Evolutionary conservation across 805 yeast genomes (phyloP), one percentile per base, ranked within the genome.

Genomic region (Pichia paraexigua): DNA sequence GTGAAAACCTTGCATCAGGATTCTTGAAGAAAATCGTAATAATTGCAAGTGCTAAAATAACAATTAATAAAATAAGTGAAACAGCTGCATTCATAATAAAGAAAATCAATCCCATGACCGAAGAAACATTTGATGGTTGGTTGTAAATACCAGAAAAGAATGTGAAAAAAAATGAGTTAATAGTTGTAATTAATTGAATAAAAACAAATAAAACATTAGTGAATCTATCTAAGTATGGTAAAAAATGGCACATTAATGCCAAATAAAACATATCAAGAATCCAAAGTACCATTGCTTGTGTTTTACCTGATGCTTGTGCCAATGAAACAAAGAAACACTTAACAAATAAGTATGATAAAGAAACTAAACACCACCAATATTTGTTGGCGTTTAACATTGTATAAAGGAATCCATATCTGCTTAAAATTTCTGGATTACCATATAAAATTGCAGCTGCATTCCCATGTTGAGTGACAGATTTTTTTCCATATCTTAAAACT

Each of bases 41-140:
- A n/a, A 69, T 65, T 51, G 83, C 77, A 58, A 85, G 82, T 2
- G 81, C 81, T 53, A 90, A 74, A 60, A 87, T 83, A 71, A 83
- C 68, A 37, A 90, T 58, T 65, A 91, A 75, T 59, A 91, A 72
- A 48, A 88, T 74, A 57, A 87, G 74, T 10, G 96, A 81, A 63
- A 87, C 90, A 5, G 92, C 95, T 8, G 97, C 97, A 66, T 91
- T 91, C 65, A 91, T 67, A 51, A 91, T 76, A 66, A 91, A 91
- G 70, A 87, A 91, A 2, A 91, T 75, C 81, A 95, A 85, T 0
- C 95, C 97, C 96, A 91, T 87, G 51, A 91, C 79, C 1, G 96
- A 83, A 15, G 83, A 73, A 13, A 87, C 97, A 10, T 79, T 77
- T 21, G 82, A 83, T 10, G 88, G 83, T 70, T 90, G 96, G 47